Evolutionary conservation across 371 early-diverging fungal species (phyloP), one percentile per base, ranked within the genome.

Genomic region (Nematocida sp.): DNA sequence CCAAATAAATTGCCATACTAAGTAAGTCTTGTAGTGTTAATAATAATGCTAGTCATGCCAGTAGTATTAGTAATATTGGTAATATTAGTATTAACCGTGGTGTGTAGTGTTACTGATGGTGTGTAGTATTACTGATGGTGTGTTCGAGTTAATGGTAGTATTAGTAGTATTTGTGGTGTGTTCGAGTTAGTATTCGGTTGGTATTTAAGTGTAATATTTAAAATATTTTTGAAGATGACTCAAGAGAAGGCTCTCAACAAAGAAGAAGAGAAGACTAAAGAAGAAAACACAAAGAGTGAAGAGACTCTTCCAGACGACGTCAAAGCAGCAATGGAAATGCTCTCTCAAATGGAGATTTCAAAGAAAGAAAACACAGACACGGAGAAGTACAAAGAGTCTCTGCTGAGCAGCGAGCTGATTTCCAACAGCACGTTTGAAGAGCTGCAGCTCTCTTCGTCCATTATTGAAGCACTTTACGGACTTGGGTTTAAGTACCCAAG

Each of bases 341-440:
- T 70, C 8, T 21, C 23, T 23, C 74, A 70, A 37, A 70, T 70
- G 74, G 74, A 70, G 51, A 43, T 70, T 17, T 70, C 49, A 29
- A 70, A 70, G 36, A 70, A 60, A 53, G 74, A 70, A 56, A 70
- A 62, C 48, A 29, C 21, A 11, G 29, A 31, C 54, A n/a, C n/a
- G 38, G 74, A 70, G 29, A 38, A 43, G 48, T 70, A 70, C 67
- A 76, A 76, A 32, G 45, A 76, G 56, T 55, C 65, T 27, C 50
- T 76, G n/a, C 51, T 64, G 5, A 31, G 23, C 8, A 76, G 65
- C 32, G 66, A 63, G 37, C 41, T 76, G 21, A 7, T 76, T 1
- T 25, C 56, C 4, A 54, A 76, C 23, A 19, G 36, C n/a, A 45
- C 54, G 13, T 76, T 76, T 65, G 64, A 63, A 29, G 52, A 63